These are phyloP conservation scores for Gnaphalium uliginosum DNA, from an alignment of 129 eudicot genomes.

Conservation along the genomic window DNA sequence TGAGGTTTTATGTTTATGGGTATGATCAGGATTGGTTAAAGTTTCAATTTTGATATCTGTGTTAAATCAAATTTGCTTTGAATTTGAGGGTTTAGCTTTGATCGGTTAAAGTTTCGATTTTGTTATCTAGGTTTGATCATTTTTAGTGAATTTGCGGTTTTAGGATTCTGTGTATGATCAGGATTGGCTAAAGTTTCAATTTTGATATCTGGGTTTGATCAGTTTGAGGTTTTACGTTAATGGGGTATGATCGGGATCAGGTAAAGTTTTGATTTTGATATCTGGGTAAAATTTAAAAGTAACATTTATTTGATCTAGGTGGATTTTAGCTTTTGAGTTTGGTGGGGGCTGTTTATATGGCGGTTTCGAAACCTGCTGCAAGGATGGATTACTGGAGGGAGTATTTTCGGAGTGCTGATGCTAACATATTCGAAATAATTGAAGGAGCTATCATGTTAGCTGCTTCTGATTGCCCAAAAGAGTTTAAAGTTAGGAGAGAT, in stretches of 20 bases:
- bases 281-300: not conserved
- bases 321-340: constrained; percentile 10
- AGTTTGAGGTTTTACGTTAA: constrained; percentile 21
- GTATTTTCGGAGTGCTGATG: constrained; percentile 54
- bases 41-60: constrained; percentile 8
- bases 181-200: not conserved
- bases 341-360: constrained; percentile 20
- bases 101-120: constrained; percentile 3
- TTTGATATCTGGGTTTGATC: constrained; percentile 12
- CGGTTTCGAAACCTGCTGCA: constrained; percentile 32
- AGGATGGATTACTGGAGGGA: constrained; percentile 73
- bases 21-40: constrained; percentile 16
- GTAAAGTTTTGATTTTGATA: constrained; percentile 7
- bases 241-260: constrained; percentile 10
- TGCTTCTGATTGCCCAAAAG: constrained; percentile 74
- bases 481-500: constrained; percentile 68
- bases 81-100: constrained; percentile 21
- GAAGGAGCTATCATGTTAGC: constrained; percentile 83
- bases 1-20: constrained; percentile 22
- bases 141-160: not conserved
- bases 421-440: constrained; percentile 71
- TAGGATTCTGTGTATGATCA: constrained; percentile 23
- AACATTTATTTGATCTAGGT: constrained; percentile 34
- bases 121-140: constrained; percentile 22
- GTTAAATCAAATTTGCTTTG: not conserved